phyloP scores from a whole-genome alignment of 2,329 filamentous ascomycete species.

The Pyrenophora teres region DNA sequence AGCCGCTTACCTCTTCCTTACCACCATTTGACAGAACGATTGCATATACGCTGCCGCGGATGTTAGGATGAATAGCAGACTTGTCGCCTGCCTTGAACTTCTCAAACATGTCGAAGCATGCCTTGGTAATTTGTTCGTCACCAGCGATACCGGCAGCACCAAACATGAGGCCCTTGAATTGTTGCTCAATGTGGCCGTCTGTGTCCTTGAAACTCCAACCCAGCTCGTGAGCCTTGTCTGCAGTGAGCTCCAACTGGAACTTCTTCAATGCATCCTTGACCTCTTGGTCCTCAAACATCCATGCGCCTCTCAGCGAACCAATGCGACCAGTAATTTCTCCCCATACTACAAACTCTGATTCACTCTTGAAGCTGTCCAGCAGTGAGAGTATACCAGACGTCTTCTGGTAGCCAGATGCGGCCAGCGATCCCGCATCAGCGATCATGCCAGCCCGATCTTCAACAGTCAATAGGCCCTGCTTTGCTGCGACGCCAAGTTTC shows the following conservation, averaged over 20 bases:
- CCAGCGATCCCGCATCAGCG: slow-evolving; percentile 86
- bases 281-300: slow-evolving; percentile 82
- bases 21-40: slow-evolving; percentile 85
- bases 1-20: slow-evolving; percentile 69
- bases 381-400: slow-evolving; percentile 87
- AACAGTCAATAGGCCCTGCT: slow-evolving; percentile 76
- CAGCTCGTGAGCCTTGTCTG: slow-evolving; percentile 79
- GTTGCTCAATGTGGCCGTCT: slow-evolving; percentile 88
- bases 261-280: slow-evolving; percentile 76
- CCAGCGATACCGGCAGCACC: slow-evolving; percentile 79
- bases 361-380: slow-evolving; percentile 78
- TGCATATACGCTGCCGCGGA: slow-evolving; percentile 82
- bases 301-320: slow-evolving; percentile 77
- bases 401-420: slow-evolving; percentile 89
- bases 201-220: slow-evolving; percentile 86
- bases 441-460: slow-evolving; percentile 93
- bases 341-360: slow-evolving; percentile 93
- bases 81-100: slow-evolving; percentile 81
- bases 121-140: slow-evolving; percentile 76
- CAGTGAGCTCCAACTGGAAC: slow-evolving; percentile 80
- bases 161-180: slow-evolving; percentile 93
- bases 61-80: slow-evolving; percentile 86
- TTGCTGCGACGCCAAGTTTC: slow-evolving; percentile 87
- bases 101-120: slow-evolving; percentile 87
- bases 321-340: slow-evolving; percentile 85